Base-by-base conservation (phyloP, 345 rosid species). In the Populus alba region DNA sequence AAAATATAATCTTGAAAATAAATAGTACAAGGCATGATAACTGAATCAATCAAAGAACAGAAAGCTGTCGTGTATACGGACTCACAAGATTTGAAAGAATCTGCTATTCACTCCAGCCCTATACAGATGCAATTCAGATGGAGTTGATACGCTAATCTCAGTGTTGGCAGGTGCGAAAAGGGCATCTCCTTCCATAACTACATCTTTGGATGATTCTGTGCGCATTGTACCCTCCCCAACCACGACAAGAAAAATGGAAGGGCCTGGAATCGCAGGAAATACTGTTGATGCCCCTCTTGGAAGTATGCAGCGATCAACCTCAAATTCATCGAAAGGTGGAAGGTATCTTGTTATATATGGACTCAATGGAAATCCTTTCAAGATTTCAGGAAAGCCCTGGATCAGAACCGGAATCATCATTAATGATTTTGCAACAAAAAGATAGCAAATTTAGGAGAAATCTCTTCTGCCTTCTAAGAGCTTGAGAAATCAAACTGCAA, bases 301-400 rank as follows among this genome's bases (percentile, higher is more conserved):
- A 65, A 97, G 94, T 72, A 86, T 67, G 84, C 98, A 94, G 37
- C 80, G 62, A 85, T 94, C 98, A 10, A 94, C 90, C 85, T 92
- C 98, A 18, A 97, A 97, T 82, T 97, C 99, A 31, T 92, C 93
- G 29, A 97, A 97, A 6, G 99, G 97, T 1, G 98, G 98, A 23
- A 89, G 90, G 83, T 94, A 97, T 85, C 96, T 92, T 71, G 88
- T 92, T 77, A 87, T 83, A 81, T 90, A 91, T 2, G 92, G 86
- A 80, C 81, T 84, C 79, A 97, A 53, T 29, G 86, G 89, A 74
- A 88, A 83, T 35, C 99, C 99, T 84, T 86, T 82, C 1, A 94
- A 87, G 86, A 92, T 91, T 84, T 94, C 94, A 11, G 99, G 99
- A 63, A 77, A 85, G 35, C 99, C 99, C 98, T 97, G 90, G 55